Evolutionary conservation across 305 asterid species (phyloP), one percentile per base, ranked within the genome.

Genomic region (Fraxinus baroniana): DNA sequence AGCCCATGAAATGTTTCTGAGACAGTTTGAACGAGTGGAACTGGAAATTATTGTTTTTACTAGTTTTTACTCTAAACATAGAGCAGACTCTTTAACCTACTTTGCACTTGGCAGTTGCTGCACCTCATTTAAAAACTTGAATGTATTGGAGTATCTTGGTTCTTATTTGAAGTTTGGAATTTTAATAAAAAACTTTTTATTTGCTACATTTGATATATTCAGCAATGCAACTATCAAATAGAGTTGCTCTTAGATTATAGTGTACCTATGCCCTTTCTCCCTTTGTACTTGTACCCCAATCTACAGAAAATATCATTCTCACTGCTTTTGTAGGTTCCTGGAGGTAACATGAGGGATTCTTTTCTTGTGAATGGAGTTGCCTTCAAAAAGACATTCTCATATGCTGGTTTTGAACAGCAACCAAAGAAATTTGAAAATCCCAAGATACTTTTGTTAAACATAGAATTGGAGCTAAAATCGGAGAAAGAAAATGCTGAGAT

Each of bases 401-500:
- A 97, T 91, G 99, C 98, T 85, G 99, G 99, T 85, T 94, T 97
- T 86, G 99, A 97, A 89, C 99, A 97, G 89, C 99, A 97, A 81
- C 99, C 98, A 5, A 97, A 97, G 85, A 92, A 91, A 85, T 93
- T 97, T 82, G 35, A 90, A 57, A 89, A 89, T 83, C 98, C 98
- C 81, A 93, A 91, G 92, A 91, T 97, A 68, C 97, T 97, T 46
- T 79, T 97, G 86, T 92, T 97, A 71, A 97, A 94, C 91, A 94
- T 97, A 66, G 99, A 97, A 84, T 83, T 97, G 91, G 99, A 94
- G 86, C 88, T 97, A 85, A 97, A 97, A 89, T 97, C 98, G 55
- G 99, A 97, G 92, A 97, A 97, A 91, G 99, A 97, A 89, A 97
- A 97, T 87, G 99, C 99, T 36, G 99, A 97, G 91, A 94, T 97